These are phyloP conservation scores for Zasmidium angulare DNA, from an alignment of 2,329 filamentous ascomycete genomes.

Conservation along the genomic window DNA sequence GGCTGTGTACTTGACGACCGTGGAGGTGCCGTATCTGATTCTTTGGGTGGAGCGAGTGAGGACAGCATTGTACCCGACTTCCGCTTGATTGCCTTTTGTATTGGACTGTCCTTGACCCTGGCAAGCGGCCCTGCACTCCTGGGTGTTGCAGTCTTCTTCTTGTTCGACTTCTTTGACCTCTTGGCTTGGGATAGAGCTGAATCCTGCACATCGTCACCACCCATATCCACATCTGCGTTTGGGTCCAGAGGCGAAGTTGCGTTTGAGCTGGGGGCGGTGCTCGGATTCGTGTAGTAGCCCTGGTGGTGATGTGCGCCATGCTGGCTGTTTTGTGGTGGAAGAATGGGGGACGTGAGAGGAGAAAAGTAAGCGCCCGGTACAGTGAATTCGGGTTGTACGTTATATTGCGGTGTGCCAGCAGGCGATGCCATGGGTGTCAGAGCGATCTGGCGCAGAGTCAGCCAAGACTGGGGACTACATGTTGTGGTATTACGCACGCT, in stretches of 20 bases:
- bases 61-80: slow-evolving; percentile 46
- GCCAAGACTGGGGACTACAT: slow-evolving; percentile 16
- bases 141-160: slow-evolving; percentile 54
- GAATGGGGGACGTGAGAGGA: slow-evolving; percentile 75
- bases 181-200: slow-evolving; percentile 42
- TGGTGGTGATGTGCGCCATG: slow-evolving; percentile 44
- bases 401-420: slow-evolving; percentile 76
- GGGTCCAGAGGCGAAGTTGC: slow-evolving; percentile 50
- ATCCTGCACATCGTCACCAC: slow-evolving; percentile 36
- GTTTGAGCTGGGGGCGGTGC: slow-evolving; percentile 54
- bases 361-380: slow-evolving; percentile 76
- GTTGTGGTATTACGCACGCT: slow-evolving; percentile 54
- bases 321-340: slow-evolving; percentile 66
- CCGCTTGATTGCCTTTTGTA: slow-evolving; percentile 63
- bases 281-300: slow-evolving; percentile 48
- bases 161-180: slow-evolving; percentile 35
- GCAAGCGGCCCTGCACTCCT: slow-evolving; percentile 42
- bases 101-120: slow-evolving; percentile 69
- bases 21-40: slow-evolving; percentile 44
- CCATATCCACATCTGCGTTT: slow-evolving; percentile 44
- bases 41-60: slow-evolving; percentile 46
- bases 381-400: slow-evolving; percentile 55
- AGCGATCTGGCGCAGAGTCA: slow-evolving; percentile 24
- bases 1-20: slow-evolving; percentile 27
- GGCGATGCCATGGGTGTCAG: slow-evolving; percentile 82